phyloP scores from a whole-genome alignment of 305 asterid genomes.

The Rubia tinctorum region DNA sequence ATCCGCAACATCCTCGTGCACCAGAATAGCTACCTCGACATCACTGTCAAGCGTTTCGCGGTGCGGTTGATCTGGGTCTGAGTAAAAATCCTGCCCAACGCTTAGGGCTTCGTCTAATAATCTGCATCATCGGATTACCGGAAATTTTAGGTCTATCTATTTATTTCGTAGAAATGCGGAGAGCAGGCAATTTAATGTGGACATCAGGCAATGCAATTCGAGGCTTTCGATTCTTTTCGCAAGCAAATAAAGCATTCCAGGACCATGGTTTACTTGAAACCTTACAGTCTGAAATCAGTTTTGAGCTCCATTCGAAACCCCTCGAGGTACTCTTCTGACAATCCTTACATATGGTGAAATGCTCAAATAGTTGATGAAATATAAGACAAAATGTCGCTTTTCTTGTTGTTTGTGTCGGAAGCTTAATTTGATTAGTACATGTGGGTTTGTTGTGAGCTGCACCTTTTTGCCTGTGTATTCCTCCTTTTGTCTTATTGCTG shows the following conservation, averaged over 20 bases:
- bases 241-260: slow-evolving; percentile 44
- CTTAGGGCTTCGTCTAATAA: too few relatives aligned
- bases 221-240: slow-evolving; percentile 35
- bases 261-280: slow-evolving; percentile 66
- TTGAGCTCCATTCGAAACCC: slow-evolving; percentile 53
- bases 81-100: too few relatives aligned
- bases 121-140: neutral
- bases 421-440: too few relatives aligned
- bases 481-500: too few relatives aligned
- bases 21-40: slow-evolving; percentile 40
- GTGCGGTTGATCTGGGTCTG: slow-evolving; percentile 28
- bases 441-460: too few relatives aligned
- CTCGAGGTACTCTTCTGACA: slow-evolving; percentile 45
- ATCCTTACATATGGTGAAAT: too few relatives aligned
- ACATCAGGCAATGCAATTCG: slow-evolving; percentile 43
- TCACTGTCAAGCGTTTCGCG: slow-evolving; percentile 31
- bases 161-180: slow-evolving; percentile 1
- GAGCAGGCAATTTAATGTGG: slow-evolving; percentile 4
- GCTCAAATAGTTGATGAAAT: neutral
- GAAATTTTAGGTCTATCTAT: neutral
- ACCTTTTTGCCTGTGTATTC: too few relatives aligned
- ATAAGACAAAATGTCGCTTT: neutral
- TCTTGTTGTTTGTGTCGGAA: neutral
- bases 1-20: slow-evolving; percentile 40
- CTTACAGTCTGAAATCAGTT: slow-evolving; percentile 71